A percentile compares a stretch with the other conserved stretches of the same genome.
phyloP scores from a whole-genome alignment of 1,284 basidiomycete genomes.

The Cutaneotrichosporon sp. region DNA sequence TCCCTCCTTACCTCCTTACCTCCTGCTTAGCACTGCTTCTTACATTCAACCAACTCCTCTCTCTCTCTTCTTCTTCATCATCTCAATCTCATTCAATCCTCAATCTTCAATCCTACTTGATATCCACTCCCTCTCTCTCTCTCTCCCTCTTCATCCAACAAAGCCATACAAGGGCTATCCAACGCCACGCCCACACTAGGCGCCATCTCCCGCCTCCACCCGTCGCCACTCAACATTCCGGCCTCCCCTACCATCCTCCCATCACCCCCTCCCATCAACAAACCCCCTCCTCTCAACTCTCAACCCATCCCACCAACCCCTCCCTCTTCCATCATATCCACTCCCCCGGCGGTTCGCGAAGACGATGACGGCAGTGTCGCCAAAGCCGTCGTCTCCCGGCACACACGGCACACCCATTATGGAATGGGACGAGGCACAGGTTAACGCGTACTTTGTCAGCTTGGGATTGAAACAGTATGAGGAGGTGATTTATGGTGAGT shows the following conservation, averaged over 20 bases:
- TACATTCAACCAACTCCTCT: neutral
- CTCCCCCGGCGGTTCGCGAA: too few relatives aligned
- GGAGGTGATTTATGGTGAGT: slow-evolving; percentile 54
- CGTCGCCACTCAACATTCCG: neutral
- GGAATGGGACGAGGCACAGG: slow-evolving; percentile 79
- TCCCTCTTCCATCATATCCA: too few relatives aligned
- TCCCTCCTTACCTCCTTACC: too few relatives aligned
- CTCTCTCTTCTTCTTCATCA: neutral
- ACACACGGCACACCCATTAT: slow-evolving; percentile 43
- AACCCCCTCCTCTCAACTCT: neutral
- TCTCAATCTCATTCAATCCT: neutral
- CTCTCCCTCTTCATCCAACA: neutral
- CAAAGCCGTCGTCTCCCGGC: slow-evolving; percentile 26
- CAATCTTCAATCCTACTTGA: neutral
- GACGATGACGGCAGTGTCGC: slow-evolving; percentile 30
- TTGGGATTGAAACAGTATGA: slow-evolving; percentile 81
- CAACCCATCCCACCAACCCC: neutral
- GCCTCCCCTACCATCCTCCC: neutral
- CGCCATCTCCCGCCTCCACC: neutral
- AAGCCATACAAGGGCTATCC: too few relatives aligned
- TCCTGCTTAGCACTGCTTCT: neutral
- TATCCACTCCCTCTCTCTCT: neutral
- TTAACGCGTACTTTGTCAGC: slow-evolving; percentile 69
- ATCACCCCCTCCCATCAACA: neutral
- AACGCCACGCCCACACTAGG: neutral